Conservation (phyloP, 345 rosid species). For the Passiflora organensis region DNA sequence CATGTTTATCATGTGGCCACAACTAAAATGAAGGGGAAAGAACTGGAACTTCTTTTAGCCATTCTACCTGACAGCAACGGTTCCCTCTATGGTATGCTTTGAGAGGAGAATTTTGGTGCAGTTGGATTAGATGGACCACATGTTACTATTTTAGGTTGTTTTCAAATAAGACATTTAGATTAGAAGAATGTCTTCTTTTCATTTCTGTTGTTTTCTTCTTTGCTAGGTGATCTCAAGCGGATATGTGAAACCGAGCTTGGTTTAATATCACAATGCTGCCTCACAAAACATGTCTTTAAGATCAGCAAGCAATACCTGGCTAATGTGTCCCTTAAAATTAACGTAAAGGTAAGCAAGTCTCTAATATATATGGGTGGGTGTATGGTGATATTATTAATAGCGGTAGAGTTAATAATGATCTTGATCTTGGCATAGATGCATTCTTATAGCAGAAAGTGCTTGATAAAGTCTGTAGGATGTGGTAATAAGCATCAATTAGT, state of each 20-base stretch:
- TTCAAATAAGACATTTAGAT: too few relatives aligned
- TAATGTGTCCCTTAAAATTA: constrained; percentile 90
- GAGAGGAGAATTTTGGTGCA: background rate
- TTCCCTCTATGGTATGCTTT: constrained; percentile 70
- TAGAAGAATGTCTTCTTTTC: too few relatives aligned
- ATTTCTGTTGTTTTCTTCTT: constrained; percentile 4
- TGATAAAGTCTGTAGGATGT: too few relatives aligned
- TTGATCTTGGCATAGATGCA: too few relatives aligned
- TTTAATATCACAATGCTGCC: constrained; percentile 92
- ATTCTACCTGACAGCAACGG: constrained; percentile 98
- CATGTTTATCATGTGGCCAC: constrained; percentile 75
- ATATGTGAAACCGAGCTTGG: constrained; percentile 99
- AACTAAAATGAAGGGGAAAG: constrained; percentile 92
- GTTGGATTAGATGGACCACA: too few relatives aligned
- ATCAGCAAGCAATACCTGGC: constrained; percentile 96
- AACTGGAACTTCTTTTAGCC: constrained; percentile 81
- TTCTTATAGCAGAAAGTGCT: too few relatives aligned
- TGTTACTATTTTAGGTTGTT: too few relatives aligned
- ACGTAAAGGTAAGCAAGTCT: constrained; percentile 71
- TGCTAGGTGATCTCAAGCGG: constrained; percentile 88
- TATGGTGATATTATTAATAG: too few relatives aligned
- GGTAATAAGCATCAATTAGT: background rate
- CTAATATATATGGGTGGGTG: background rate
- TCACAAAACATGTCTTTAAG: constrained; percentile 94
- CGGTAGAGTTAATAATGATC: too few relatives aligned